Evolutionary conservation across 2,329 filamentous ascomycete species (phyloP).

Genomic region (Orbilia ellipsospora): DNA sequence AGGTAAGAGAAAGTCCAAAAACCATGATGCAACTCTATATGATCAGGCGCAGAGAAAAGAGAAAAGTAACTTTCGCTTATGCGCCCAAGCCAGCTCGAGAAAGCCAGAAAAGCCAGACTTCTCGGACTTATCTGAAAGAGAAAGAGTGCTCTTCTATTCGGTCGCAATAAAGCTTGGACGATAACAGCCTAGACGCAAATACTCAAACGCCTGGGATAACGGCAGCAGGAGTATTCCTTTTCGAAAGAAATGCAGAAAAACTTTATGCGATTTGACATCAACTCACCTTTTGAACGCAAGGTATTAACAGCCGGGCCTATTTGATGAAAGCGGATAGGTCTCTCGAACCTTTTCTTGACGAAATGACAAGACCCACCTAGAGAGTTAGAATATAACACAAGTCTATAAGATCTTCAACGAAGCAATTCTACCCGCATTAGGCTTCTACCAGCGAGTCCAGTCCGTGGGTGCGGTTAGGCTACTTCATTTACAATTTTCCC

Average conservation of each 20-base stretch:
- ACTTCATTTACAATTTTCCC: slow-evolving; percentile 38
- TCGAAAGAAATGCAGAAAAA: background rate
- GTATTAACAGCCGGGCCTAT: slow-evolving; percentile 15
- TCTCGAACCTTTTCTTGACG: slow-evolving; percentile 9
- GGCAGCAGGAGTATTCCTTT: background rate
- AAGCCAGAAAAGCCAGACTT: background rate
- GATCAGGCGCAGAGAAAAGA: slow-evolving; percentile 21
- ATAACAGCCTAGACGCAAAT: slow-evolving; percentile 44
- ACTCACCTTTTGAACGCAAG: slow-evolving; percentile 19
- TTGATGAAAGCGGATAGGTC: slow-evolving; percentile 34
- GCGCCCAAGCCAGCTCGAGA: background rate
- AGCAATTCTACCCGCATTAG: slow-evolving; percentile 26
- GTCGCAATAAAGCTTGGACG: slow-evolving; percentile 43
- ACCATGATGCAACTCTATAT: slow-evolving; percentile 52
- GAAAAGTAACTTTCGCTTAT: slow-evolving; percentile 9
- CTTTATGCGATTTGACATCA: background rate
- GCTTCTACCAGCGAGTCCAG: slow-evolving; percentile 7
- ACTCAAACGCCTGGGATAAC: slow-evolving; percentile 38
- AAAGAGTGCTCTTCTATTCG: background rate
- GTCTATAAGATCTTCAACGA: slow-evolving; percentile 38
- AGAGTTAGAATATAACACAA: slow-evolving; percentile 29
- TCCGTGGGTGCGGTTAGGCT: slow-evolving; percentile 13
- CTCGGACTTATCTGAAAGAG: background rate
- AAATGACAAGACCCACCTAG: slow-evolving; percentile 18
- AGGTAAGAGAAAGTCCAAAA: slow-evolving; percentile 7